phyloP scores from a whole-genome alignment of 108 stramenopile genomes.

The Nitzschia palea region DNA sequence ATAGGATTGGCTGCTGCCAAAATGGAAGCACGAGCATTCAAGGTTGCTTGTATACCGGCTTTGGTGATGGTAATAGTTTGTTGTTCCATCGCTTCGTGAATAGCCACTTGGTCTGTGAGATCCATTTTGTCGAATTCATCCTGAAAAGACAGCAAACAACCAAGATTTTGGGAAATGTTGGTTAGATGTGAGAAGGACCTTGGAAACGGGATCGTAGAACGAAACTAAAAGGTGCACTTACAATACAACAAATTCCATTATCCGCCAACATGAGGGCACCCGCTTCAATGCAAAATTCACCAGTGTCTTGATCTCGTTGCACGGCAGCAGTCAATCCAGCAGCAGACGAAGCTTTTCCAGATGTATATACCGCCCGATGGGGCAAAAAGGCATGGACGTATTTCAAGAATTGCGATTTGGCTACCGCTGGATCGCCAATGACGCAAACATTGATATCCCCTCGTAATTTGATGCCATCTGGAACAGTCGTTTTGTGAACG shows the following conservation, averaged over 20 bases:
- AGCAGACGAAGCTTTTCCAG: conserved; percentile 96
- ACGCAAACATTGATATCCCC: conserved; percentile 98
- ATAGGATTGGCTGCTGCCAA: conserved; percentile 99
- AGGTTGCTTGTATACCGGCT: conserved; percentile 98
- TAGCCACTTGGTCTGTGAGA: conserved; percentile 93
- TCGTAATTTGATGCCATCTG: conserved; percentile 94
- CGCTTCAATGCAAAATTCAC: conserved; percentile 98
- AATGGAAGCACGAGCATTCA: conserved; percentile 98
- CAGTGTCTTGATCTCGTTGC: conserved; percentile 95
- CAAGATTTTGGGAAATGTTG: background rate
- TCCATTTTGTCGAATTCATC: conserved; percentile 95
- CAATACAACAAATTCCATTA: conserved; percentile 99
- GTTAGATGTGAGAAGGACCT: background rate
- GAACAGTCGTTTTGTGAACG: conserved; percentile 92
- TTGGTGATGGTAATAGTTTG: conserved; percentile 99
- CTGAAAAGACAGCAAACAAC: conserved; percentile 5
- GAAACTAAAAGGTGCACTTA: conserved; percentile 63
- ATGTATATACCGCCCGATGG: conserved; percentile 92
- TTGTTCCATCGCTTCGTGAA: conserved; percentile 99
- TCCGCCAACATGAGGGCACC: conserved; percentile 99
- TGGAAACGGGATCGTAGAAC: no score
- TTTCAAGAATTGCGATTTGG: conserved; percentile 97
- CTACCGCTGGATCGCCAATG: conserved; percentile 98
- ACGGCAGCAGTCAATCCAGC: conserved; percentile 99
- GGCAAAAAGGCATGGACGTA: conserved; percentile 95